Conservation (phyloP, 2,329 filamentous ascomycete genomes). For the Purpureocillium takamizusanense region DNA sequence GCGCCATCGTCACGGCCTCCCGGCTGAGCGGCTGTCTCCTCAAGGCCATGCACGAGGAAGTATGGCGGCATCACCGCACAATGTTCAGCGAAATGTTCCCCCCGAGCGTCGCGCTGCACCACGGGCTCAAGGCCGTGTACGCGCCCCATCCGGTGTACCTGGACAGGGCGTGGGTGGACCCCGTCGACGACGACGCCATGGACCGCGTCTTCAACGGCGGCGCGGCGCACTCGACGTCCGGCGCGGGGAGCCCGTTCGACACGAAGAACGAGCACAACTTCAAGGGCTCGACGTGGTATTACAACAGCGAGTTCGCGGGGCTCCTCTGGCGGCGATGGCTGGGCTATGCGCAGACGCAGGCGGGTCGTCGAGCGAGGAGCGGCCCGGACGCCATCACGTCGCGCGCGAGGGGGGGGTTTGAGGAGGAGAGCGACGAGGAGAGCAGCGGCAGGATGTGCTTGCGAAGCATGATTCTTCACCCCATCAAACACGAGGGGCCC, state of each 20-base stretch:
- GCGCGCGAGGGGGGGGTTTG: slow-evolving; percentile 38
- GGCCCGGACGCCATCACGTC: slow-evolving; percentile 37
- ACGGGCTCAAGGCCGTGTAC: slow-evolving; percentile 69
- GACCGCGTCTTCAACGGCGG: slow-evolving; percentile 72
- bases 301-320: slow-evolving; percentile 67
- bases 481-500: slow-evolving; percentile 60
- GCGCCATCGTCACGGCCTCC: slow-evolving; percentile 62
- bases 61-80: slow-evolving; percentile 54
- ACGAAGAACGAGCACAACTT: slow-evolving; percentile 72
- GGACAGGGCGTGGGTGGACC: slow-evolving; percentile 67
- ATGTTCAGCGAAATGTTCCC: slow-evolving; percentile 81
- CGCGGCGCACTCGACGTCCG: slow-evolving; percentile 55
- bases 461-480: slow-evolving; percentile 72
- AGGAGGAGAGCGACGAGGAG: slow-evolving; percentile 33
- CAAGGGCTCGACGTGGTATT: slow-evolving; percentile 77
- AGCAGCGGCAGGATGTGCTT: slow-evolving; percentile 64
- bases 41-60: slow-evolving; percentile 66
- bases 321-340: slow-evolving; percentile 77
- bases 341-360: slow-evolving; percentile 43
- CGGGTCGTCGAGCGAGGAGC: background rate
- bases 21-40: slow-evolving; percentile 59
- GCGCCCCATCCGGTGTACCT: slow-evolving; percentile 76
- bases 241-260: slow-evolving; percentile 59
- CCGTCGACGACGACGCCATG: slow-evolving; percentile 49
- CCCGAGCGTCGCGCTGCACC: slow-evolving; percentile 59